These are phyloP conservation scores for Apiospora aurea DNA, from an alignment of 2,329 filamentous ascomycete species.

Conservation along the genomic window DNA sequence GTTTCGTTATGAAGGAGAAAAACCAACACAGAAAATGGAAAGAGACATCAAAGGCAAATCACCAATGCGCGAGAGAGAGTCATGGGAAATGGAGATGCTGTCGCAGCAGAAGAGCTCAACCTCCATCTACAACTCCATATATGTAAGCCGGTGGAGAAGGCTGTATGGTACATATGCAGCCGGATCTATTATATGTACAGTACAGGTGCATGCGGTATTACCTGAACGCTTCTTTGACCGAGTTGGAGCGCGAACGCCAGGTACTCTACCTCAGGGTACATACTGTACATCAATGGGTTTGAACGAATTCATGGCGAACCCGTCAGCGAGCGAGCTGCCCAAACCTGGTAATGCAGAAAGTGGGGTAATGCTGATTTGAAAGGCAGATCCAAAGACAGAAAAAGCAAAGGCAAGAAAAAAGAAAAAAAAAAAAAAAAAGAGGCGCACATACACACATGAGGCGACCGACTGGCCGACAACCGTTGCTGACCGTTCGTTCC, in stretches of 20 bases:
- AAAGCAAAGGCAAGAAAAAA: not conserved
- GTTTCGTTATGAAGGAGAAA: not conserved
- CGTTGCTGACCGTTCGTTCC: slow-evolving; percentile 24
- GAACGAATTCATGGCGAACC: not conserved
- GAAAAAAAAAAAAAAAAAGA: not conserved
- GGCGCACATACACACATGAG: not conserved
- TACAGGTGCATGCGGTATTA: slow-evolving; percentile 12
- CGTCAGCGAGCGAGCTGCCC: slow-evolving; percentile 7
- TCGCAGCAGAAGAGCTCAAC: slow-evolving; percentile 6
- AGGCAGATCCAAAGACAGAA: not conserved
- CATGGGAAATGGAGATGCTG: slow-evolving; percentile 4
- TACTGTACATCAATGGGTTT: not conserved
- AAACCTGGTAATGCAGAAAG: slow-evolving; percentile 20
- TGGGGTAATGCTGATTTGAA: slow-evolving; percentile 22
- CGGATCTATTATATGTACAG: slow-evolving; percentile 7
- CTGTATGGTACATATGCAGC: slow-evolving; percentile 16
- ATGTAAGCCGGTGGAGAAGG: not conserved
- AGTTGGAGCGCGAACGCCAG: slow-evolving; percentile 3
- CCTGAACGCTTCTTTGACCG: slow-evolving; percentile 2
- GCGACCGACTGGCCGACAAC: not conserved
- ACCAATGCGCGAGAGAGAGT: not conserved
- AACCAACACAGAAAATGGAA: not conserved
- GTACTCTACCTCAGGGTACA: slow-evolving; percentile 2
- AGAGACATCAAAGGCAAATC: not conserved
- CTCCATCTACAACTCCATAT: not conserved